Evolutionary conservation across 2,329 filamentous ascomycete species (phyloP).

Genomic region (Colletotrichum falcatum): DNA sequence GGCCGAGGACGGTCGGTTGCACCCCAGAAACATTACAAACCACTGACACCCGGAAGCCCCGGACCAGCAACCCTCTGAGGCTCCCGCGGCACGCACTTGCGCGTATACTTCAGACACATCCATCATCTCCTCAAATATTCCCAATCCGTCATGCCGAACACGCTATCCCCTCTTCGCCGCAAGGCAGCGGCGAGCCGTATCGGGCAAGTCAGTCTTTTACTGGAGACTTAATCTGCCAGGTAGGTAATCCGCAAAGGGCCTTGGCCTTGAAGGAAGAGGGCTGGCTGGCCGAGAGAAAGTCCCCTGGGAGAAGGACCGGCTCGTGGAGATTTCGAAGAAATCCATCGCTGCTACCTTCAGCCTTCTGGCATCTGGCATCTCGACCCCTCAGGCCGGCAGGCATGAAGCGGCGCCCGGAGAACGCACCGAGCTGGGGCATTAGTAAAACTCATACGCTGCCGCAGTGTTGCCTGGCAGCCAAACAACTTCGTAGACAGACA

Average conservation of each 20-base stretch:
- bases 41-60: neutral
- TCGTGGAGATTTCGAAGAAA: neutral
- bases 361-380: neutral
- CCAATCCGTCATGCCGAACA: conserved; percentile 7
- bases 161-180: neutral
- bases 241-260: neutral
- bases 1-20: neutral
- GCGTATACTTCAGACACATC: neutral
- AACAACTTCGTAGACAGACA: neutral
- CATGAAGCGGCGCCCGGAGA: neutral
- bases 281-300: neutral
- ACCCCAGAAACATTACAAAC: neutral
- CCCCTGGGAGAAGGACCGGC: neutral
- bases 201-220: neutral
- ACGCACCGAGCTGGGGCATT: neutral
- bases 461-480: neutral
- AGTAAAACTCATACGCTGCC: neutral
- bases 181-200: neutral
- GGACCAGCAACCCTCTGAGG: neutral
- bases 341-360: neutral
- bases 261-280: neutral
- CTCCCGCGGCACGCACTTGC: neutral
- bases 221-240: neutral
- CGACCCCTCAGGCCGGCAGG: neutral
- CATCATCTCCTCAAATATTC: neutral